These are phyloP conservation scores for Elongisporangium anandrum DNA, from an alignment of 352 stramenopile species.

Conservation along the genomic window DNA sequence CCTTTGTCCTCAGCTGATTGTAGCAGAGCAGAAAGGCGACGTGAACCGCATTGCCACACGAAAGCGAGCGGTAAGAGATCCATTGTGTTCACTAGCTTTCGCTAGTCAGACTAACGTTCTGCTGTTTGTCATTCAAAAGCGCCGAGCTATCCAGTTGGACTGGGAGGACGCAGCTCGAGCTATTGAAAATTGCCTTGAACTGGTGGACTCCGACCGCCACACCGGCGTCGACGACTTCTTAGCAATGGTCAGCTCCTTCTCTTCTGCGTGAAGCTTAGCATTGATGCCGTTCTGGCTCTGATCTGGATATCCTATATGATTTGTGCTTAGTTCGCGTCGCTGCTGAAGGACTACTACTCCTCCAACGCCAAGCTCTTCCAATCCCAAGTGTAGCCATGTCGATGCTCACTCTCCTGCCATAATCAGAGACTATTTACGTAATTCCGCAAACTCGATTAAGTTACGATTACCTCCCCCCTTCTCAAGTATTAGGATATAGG, in stretches of 20 bases:
- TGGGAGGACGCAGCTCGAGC: conserved; percentile 11
- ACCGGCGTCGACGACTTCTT: background rate
- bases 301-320: too few species aligned
- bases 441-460: background rate
- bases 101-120: too few species aligned
- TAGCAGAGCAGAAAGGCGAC: conserved; percentile 59
- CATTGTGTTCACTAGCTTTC: too few species aligned
- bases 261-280: too few species aligned
- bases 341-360: background rate
- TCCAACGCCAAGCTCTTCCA: background rate
- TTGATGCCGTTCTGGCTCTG: too few species aligned
- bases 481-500: too few species aligned
- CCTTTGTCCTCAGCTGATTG: conserved; percentile 22
- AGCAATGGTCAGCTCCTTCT: background rate
- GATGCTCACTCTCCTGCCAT: background rate
- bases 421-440: background rate
- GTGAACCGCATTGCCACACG: conserved; percentile 49
- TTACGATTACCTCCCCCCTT: background rate
- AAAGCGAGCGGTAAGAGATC: conserved; percentile 41
- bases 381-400: background rate
- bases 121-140: conserved; percentile 12
- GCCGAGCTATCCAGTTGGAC: conserved; percentile 22
- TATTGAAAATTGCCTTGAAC: background rate
- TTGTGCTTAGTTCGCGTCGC: background rate
- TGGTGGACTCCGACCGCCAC: background rate